Evolutionary conservation across 441 rosid genomes (phyloP).

Genomic region (Kokia cookei): DNA sequence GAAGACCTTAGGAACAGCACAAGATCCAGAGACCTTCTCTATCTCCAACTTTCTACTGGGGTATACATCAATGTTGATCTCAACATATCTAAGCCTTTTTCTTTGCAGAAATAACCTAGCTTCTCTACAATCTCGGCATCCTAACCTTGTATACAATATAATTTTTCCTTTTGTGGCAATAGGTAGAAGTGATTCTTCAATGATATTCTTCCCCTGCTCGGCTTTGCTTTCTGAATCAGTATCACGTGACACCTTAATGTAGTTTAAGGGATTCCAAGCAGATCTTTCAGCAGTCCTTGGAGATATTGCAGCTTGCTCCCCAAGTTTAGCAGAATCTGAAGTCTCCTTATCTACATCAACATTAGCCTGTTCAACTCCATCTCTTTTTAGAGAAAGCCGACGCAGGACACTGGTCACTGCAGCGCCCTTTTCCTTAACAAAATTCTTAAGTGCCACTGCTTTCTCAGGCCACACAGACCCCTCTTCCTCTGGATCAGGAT

Average conservation of each 20-base stretch:
- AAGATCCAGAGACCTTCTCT: constrained; percentile 59
- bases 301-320: constrained; percentile 26
- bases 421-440: constrained; percentile 57
- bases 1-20: constrained; percentile 63
- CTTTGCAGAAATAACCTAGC: constrained; percentile 50
- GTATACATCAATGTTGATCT: constrained; percentile 73
- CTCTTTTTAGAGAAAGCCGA: constrained; percentile 45
- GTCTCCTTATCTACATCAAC: constrained; percentile 21
- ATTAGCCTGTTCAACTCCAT: constrained; percentile 18
- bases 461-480: constrained; percentile 61
- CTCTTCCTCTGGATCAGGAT: constrained; percentile 29
- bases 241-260: constrained; percentile 42
- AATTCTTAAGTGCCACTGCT: constrained; percentile 55
- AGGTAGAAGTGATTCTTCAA: constrained; percentile 29
- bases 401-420: constrained; percentile 59
- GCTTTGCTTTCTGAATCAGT: constrained; percentile 28
- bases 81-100: constrained; percentile 67
- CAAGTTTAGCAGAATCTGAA: constrained; percentile 26
- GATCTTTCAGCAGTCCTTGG: constrained; percentile 37
- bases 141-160: constrained; percentile 65
- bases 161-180: constrained; percentile 60
- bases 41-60: constrained; percentile 69
- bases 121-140: constrained; percentile 55
- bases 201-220: constrained; percentile 21
- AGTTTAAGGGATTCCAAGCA: constrained; percentile 68